Evolutionary conservation across 371 early-diverging fungal species (phyloP).

Genomic region (Apophysomyces variabilis): DNA sequence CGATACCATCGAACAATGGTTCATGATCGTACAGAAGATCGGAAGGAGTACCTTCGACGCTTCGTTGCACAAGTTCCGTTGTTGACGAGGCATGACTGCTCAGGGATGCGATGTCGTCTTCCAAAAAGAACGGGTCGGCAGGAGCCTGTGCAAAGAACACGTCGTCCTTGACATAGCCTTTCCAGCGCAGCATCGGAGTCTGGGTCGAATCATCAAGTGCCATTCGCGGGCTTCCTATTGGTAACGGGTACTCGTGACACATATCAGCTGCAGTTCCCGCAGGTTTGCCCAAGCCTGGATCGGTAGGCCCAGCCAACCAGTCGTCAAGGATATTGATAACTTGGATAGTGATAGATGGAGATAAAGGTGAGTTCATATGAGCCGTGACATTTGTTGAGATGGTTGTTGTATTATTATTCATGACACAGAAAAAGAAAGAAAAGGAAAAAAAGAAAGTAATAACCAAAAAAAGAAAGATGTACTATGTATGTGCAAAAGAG

Average conservation of each 20-base stretch:
- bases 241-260: slow-evolving; percentile 33
- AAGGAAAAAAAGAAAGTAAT: slow-evolving; percentile 13
- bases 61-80: slow-evolving; percentile 22
- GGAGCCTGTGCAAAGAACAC: slow-evolving; percentile 25
- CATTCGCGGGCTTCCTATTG: slow-evolving; percentile 31
- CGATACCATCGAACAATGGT: slow-evolving; percentile 37
- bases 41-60: slow-evolving; percentile 24
- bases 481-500: not conserved
- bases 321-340: not conserved
- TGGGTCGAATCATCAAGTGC: slow-evolving; percentile 27
- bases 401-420: slow-evolving; percentile 10
- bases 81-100: slow-evolving; percentile 12
- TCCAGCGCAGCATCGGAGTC: slow-evolving; percentile 24
- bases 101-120: slow-evolving; percentile 22
- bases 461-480: not conserved
- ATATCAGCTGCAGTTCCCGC: slow-evolving; percentile 27
- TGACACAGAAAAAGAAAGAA: slow-evolving; percentile 5
- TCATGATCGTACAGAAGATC: slow-evolving; percentile 38
- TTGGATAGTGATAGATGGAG: not conserved
- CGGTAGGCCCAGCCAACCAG: slow-evolving; percentile 7
- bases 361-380: not conserved
- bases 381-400: not conserved
- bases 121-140: slow-evolving; percentile 16
- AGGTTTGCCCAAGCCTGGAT: slow-evolving; percentile 15
- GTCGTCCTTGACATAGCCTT: slow-evolving; percentile 22